Evolutionary conservation across 192 early-diverging fungal genomes (phyloP).

Genomic region (Rhizoclosmatium globosum): DNA sequence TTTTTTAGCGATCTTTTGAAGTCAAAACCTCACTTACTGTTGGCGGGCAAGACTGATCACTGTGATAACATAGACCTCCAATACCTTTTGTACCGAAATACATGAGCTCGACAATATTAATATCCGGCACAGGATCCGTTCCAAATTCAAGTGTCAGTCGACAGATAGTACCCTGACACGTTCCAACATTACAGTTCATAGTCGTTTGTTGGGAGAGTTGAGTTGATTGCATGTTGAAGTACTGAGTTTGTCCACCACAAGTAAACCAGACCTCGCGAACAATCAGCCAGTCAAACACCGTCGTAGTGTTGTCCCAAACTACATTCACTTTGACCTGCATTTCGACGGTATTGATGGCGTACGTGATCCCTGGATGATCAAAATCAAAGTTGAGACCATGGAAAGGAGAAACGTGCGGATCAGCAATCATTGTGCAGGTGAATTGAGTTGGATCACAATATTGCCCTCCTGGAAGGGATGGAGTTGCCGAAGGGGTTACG

Average conservation of each 20-base stretch:
- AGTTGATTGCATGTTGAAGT: too few relatives aligned
- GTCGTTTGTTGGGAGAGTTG: too few relatives aligned
- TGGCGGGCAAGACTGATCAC: not conserved
- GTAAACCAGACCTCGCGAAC: not conserved
- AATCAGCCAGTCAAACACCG: not conserved
- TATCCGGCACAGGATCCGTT: not conserved
- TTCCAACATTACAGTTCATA: too few relatives aligned
- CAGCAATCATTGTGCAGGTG: not conserved
- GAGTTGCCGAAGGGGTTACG: too few relatives aligned
- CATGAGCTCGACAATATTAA: not conserved
- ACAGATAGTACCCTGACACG: too few relatives aligned
- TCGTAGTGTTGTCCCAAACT: not conserved
- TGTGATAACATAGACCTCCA: not conserved
- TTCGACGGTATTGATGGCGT: slow-evolving; percentile 5
- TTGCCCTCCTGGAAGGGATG: too few relatives aligned
- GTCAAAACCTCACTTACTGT: not conserved
- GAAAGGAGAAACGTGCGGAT: not conserved
- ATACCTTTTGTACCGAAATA: not conserved
- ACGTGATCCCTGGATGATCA: not conserved
- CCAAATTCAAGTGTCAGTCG: too few relatives aligned
- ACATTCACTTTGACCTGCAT: slow-evolving; percentile 7
- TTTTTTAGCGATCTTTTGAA: not conserved
- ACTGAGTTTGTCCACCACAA: not conserved
- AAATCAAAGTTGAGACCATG: not conserved
- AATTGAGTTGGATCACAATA: too few relatives aligned